These are phyloP conservation scores for Erysimum pusillum DNA, from an alignment of 441 rosid species.

Conservation along the genomic window DNA sequence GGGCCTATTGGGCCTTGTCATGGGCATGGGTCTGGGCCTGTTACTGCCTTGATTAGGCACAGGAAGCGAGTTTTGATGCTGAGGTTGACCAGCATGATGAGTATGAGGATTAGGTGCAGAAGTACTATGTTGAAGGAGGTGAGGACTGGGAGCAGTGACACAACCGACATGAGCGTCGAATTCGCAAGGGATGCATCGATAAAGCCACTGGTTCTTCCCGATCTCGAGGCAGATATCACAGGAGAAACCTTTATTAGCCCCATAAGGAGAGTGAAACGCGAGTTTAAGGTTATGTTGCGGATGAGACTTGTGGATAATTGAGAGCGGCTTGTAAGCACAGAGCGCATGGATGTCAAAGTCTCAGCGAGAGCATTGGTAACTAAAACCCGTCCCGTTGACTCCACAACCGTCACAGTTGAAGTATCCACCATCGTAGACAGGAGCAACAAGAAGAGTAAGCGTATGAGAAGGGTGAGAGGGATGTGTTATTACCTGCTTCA, in stretches of 20 bases:
- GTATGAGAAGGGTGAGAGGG: slow-evolving; percentile 48
- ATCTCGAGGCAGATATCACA: slow-evolving; percentile 58
- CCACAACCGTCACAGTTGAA: slow-evolving; percentile 50
- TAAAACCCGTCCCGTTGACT: slow-evolving; percentile 43
- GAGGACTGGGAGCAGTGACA: slow-evolving; percentile 23
- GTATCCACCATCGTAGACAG: slow-evolving; percentile 45
- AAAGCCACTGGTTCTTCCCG: slow-evolving; percentile 69
- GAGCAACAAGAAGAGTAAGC: slow-evolving; percentile 44
- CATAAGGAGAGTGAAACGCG: slow-evolving; percentile 57
- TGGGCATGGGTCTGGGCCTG: slow-evolving; percentile 22
- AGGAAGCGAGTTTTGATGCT: slow-evolving; percentile 26
- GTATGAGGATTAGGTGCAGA: slow-evolving; percentile 36
- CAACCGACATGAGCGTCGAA: slow-evolving; percentile 70
- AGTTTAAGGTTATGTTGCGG: slow-evolving; percentile 54
- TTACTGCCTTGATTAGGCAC: slow-evolving; percentile 11
- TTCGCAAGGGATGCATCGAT: slow-evolving; percentile 58
- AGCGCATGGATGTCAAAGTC: slow-evolving; percentile 46
- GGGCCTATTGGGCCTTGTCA: slow-evolving; percentile 5
- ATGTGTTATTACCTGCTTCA: slow-evolving; percentile 44
- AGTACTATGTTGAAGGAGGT: slow-evolving; percentile 41
- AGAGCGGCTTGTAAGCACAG: slow-evolving; percentile 57
- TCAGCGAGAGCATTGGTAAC: slow-evolving; percentile 46
- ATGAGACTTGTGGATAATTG: slow-evolving; percentile 51
- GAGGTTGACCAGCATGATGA: slow-evolving; percentile 12
- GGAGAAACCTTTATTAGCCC: slow-evolving; percentile 54